Evolutionary conservation across 2,329 filamentous ascomycete genomes (phyloP).

Genomic region (Geoglossum cookeanum): DNA sequence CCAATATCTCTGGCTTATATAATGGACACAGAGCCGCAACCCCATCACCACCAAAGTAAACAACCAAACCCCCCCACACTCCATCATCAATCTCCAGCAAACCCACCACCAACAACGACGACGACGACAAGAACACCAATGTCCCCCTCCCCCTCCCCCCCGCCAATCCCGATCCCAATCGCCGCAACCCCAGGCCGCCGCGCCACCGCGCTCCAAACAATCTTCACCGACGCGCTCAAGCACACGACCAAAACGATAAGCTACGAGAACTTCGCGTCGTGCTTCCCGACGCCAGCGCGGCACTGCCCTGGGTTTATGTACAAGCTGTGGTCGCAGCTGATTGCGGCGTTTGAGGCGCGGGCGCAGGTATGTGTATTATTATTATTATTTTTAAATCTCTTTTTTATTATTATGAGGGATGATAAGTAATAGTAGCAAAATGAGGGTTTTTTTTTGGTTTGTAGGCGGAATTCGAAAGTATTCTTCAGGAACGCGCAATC

Average conservation of each 20-base stretch:
- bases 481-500: conserved; percentile 35
- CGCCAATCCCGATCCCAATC: conserved; percentile 32
- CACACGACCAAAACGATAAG: conserved; percentile 42
- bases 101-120: too few species aligned
- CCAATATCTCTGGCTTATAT: too few species aligned
- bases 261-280: conserved; percentile 40
- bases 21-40: too few species aligned
- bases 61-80: neutral
- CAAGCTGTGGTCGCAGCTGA: conserved; percentile 37
- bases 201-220: conserved; percentile 37
- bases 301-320: conserved; percentile 37
- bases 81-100: neutral
- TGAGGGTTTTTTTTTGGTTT: conserved; percentile 1
- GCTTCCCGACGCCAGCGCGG: conserved; percentile 42
- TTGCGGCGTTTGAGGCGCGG: conserved; percentile 35
- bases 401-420: neutral
- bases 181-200: conserved; percentile 37
- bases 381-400: neutral
- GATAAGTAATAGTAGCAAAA: neutral
- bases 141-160: conserved; percentile 21
- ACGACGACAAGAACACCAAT: neutral
- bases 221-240: conserved; percentile 38
- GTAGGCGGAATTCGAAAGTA: conserved; percentile 37
- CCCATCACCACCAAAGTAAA: neutral
- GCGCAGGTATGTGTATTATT: conserved; percentile 22